These are phyloP conservation scores for Mortierella sp. DNA, from an alignment of 371 early-diverging fungal genomes.

Conservation along the genomic window DNA sequence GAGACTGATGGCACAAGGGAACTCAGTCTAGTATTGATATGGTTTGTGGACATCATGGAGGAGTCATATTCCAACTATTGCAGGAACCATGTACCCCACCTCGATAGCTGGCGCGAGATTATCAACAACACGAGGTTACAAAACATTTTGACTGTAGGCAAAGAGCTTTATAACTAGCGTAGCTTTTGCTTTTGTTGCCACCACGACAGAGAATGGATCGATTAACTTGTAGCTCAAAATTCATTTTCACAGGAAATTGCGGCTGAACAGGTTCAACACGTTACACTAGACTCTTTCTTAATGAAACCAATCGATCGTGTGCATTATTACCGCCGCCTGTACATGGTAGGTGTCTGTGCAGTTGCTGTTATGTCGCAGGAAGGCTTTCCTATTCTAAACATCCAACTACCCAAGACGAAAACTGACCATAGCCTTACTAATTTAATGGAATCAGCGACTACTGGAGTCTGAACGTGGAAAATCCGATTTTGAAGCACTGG, in stretches of 20 bases:
- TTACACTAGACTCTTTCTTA: conserved; percentile 51
- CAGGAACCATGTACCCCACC: conserved; percentile 46
- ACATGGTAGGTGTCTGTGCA: conserved; percentile 31
- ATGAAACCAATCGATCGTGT: conserved; percentile 56
- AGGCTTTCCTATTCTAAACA: neutral
- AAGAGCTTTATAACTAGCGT: neutral
- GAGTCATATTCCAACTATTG: conserved; percentile 52
- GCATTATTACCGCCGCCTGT: conserved; percentile 51
- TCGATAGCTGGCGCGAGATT: conserved; percentile 56
- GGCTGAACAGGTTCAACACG: conserved; percentile 52
- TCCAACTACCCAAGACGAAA: too few species aligned
- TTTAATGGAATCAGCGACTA: conserved; percentile 29
- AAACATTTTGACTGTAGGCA: conserved; percentile 43
- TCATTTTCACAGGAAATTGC: conserved; percentile 42
- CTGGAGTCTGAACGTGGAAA: conserved; percentile 50
- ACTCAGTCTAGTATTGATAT: conserved; percentile 35
- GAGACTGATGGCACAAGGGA: conserved; percentile 29
- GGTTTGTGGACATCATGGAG: conserved; percentile 55
- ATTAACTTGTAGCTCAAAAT: neutral
- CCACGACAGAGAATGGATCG: neutral
- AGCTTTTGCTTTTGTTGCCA: neutral
- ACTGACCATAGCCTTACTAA: neutral
- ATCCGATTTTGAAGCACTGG: conserved; percentile 44
- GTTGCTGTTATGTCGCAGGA: neutral
- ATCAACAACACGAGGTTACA: conserved; percentile 46